Evolutionary conservation across 345 rosid species (phyloP).

Genomic region (Citropsis articulata): DNA sequence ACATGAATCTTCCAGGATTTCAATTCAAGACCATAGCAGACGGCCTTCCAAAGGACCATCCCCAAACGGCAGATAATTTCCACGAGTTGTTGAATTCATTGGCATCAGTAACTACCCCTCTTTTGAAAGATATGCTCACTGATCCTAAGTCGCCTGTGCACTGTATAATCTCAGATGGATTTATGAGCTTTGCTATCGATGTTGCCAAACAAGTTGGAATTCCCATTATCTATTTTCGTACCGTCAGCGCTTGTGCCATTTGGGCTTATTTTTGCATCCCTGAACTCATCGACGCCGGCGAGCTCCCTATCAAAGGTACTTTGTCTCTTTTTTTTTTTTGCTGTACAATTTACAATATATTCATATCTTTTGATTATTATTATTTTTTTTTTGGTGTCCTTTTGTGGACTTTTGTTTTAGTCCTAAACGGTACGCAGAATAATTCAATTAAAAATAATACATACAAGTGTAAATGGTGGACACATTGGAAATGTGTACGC

Average conservation of each 20-base stretch:
- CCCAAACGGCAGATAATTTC: background rate
- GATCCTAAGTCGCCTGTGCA: slow-evolving; percentile 13
- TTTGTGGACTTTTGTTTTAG: no score
- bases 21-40: slow-evolving; percentile 33
- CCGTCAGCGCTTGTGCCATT: slow-evolving; percentile 29
- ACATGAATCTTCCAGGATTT: slow-evolving; percentile 31
- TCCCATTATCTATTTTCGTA: slow-evolving; percentile 31
- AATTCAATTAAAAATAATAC: no score
- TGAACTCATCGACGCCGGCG: slow-evolving; percentile 33
- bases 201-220: slow-evolving; percentile 32
- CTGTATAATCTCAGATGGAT: slow-evolving; percentile 41
- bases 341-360: no score
- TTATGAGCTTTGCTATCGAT: slow-evolving; percentile 28
- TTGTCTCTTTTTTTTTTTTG: no score
- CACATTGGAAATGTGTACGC: no score
- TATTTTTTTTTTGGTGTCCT: no score
- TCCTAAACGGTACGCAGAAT: no score
- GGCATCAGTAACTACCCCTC: background rate
- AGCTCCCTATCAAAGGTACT: slow-evolving; percentile 44
- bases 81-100: slow-evolving; percentile 20
- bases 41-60: slow-evolving; percentile 34
- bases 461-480: no score
- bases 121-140: slow-evolving; percentile 22
- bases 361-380: no score
- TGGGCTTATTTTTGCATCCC: slow-evolving; percentile 35